Conservation (phyloP, 2,329 filamentous ascomycete genomes). For the Aspergillus arachidicola region DNA sequence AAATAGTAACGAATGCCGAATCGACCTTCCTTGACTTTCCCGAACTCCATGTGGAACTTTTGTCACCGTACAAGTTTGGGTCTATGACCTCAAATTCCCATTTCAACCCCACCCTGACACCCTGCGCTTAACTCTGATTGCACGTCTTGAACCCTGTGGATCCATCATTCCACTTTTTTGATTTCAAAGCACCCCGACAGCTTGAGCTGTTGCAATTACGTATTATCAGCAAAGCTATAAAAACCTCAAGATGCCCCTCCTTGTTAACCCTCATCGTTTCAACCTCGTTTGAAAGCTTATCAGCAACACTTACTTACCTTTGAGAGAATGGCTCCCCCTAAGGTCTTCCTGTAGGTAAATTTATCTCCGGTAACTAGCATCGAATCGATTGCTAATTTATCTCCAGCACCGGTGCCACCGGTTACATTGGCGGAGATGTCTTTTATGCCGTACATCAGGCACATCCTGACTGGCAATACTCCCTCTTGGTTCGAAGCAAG, state of each 20-base stretch:
- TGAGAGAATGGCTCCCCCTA: slow-evolving; percentile 29
- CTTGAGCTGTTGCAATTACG: not conserved
- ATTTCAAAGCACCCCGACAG: slow-evolving; percentile 29
- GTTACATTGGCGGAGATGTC: slow-evolving; percentile 58
- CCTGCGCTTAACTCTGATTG: slow-evolving; percentile 16
- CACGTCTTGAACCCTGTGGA: slow-evolving; percentile 5
- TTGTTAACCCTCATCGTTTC: not conserved
- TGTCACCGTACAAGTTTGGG: not conserved
- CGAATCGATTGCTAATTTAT: not conserved
- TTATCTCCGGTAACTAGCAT: slow-evolving; percentile 10
- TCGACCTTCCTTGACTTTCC: not conserved
- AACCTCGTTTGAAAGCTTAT: not conserved
- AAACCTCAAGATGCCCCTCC: not conserved
- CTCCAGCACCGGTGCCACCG: slow-evolving; percentile 53
- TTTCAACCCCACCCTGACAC: slow-evolving; percentile 5
- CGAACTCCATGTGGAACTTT: not conserved
- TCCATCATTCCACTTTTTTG: slow-evolving; percentile 15
- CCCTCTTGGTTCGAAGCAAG: slow-evolving; percentile 47
- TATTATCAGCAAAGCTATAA: not conserved
- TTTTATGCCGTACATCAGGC: slow-evolving; percentile 49
- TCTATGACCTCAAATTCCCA: not conserved
- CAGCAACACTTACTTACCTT: not conserved
- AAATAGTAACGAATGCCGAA: not conserved
- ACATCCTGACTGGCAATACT: slow-evolving; percentile 52
- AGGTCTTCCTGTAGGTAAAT: slow-evolving; percentile 37